Evolutionary conservation across 2,329 filamentous ascomycete species (phyloP).

Genomic region (Fonsecaea pedrosoi): DNA sequence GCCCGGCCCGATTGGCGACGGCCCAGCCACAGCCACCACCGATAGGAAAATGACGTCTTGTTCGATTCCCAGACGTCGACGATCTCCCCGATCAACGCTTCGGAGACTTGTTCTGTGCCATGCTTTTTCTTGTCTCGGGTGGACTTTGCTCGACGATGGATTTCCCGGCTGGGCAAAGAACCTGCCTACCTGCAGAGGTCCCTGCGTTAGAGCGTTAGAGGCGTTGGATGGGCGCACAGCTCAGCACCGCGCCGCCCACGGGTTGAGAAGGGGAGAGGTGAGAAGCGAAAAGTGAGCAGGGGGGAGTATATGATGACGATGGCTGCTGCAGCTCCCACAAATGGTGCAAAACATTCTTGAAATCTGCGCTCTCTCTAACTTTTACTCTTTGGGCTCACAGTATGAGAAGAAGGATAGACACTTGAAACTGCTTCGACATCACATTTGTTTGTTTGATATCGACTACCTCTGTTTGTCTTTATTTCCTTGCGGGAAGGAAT

Average conservation of each 20-base stretch:
- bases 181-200: background rate
- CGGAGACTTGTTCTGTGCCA: slow-evolving; percentile 5
- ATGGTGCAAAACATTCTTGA: background rate
- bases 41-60: background rate
- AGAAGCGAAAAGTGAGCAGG: background rate
- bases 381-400: background rate
- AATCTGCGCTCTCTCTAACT: background rate
- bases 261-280: background rate
- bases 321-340: background rate
- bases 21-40: background rate
- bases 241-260: slow-evolving; percentile 5
- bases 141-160: background rate
- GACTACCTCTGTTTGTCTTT: background rate
- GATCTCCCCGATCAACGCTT: background rate
- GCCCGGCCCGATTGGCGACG: background rate
- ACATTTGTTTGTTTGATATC: background rate
- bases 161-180: slow-evolving; percentile 9
- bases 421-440: background rate
- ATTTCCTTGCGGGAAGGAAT: background rate
- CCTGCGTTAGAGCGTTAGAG: slow-evolving; percentile 9
- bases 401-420: background rate
- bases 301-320: slow-evolving; percentile 12
- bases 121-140: slow-evolving; percentile 17
- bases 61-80: background rate
- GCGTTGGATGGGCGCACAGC: background rate